Evolutionary conservation across 129 eudicot species (phyloP).

Genomic region (Arctium minus): DNA sequence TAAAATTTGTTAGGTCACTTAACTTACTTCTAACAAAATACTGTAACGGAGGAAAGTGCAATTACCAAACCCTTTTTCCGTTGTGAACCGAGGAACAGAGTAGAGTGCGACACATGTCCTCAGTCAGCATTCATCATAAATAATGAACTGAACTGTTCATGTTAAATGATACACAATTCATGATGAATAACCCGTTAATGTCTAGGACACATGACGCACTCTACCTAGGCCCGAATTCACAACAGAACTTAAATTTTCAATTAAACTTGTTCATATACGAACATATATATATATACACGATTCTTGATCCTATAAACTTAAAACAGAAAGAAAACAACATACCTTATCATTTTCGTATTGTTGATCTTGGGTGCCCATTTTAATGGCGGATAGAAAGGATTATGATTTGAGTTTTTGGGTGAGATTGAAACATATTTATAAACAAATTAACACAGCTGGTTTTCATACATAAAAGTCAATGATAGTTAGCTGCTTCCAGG

Average conservation of each 20-base stretch:
- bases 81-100: background rate
- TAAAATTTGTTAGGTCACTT: background rate
- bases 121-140: no score
- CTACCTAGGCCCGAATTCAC: no score
- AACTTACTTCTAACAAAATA: no score
- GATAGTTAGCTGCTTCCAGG: conserved; percentile 30
- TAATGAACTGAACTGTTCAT: no score
- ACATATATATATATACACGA: no score
- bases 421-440: conserved; percentile 9
- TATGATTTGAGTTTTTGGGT: conserved; percentile 6
- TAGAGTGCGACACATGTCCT: background rate
- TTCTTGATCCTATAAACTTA: background rate
- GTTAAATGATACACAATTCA: no score
- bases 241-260: background rate
- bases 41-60: no score
- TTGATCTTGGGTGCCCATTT: conserved; percentile 20
- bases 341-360: conserved; percentile 25
- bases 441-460: background rate
- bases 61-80: background rate
- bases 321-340: background rate
- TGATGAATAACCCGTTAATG: no score
- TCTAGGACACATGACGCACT: no score
- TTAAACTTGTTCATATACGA: background rate
- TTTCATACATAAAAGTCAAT: conserved; percentile 4
- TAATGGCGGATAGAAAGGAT: background rate